Conservation (phyloP, 371 early-diverging fungal species). For the Rhizomucor miehei region DNA sequence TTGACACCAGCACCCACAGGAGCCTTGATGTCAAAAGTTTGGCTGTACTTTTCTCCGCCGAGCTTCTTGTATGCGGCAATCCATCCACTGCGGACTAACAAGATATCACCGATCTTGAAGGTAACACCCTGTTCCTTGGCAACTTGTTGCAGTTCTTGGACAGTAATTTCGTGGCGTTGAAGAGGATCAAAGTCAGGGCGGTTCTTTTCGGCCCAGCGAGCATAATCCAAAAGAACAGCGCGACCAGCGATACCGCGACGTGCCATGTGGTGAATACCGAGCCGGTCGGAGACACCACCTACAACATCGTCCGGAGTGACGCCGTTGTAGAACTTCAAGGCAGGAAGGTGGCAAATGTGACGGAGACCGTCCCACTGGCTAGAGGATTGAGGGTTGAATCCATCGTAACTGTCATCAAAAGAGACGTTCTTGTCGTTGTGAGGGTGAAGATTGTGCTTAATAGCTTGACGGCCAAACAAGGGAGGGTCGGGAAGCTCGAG, state of each 20-base stretch:
- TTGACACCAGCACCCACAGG: slow-evolving; percentile 34
- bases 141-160: slow-evolving; percentile 33
- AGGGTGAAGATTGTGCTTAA: slow-evolving; percentile 21
- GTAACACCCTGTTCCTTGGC: slow-evolving; percentile 32
- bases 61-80: slow-evolving; percentile 14
- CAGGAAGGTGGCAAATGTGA: slow-evolving; percentile 22
- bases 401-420: slow-evolving; percentile 33
- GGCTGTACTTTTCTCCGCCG: neutral
- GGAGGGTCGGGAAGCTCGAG: slow-evolving; percentile 27
- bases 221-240: slow-evolving; percentile 42
- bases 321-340: slow-evolving; percentile 31
- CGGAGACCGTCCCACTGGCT: slow-evolving; percentile 49
- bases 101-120: slow-evolving; percentile 38
- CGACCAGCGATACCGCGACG: slow-evolving; percentile 44
- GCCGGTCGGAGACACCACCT: slow-evolving; percentile 15
- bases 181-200: slow-evolving; percentile 29
- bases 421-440: slow-evolving; percentile 8
- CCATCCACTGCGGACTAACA: slow-evolving; percentile 42
- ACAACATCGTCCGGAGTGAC: slow-evolving; percentile 17
- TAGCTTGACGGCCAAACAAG: slow-evolving; percentile 24
- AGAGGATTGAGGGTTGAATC: slow-evolving; percentile 40
- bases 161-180: slow-evolving; percentile 25
- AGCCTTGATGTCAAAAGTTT: slow-evolving; percentile 4
- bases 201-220: slow-evolving; percentile 30
- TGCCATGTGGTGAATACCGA: slow-evolving; percentile 45